These are phyloP conservation scores for Lachancea dasiensis DNA, from an alignment of 805 yeast genomes.

Conservation along the genomic window DNA sequence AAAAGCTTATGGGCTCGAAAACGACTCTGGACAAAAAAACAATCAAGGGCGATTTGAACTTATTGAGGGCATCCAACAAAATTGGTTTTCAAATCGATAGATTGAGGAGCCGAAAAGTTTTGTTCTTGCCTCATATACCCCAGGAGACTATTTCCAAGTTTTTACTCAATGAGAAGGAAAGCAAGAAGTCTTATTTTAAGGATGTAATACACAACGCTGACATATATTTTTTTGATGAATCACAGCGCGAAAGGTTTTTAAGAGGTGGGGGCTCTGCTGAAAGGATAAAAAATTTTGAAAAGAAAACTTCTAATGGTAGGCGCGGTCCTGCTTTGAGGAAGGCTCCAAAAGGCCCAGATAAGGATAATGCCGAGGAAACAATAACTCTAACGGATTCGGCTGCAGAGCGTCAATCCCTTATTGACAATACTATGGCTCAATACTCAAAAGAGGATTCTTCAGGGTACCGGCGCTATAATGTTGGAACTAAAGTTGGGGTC, in stretches of 20 bases:
- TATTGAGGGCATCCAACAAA: constrained; percentile 22
- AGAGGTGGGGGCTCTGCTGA: constrained; percentile 28
- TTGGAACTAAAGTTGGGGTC: constrained; percentile 40
- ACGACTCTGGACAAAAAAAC: constrained; percentile 50
- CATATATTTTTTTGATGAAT: constrained; percentile 31
- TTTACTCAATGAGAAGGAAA: constrained; percentile 25
- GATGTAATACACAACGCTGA: constrained; percentile 30
- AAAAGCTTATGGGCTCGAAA: constrained; percentile 37
- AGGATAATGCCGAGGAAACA: background rate
- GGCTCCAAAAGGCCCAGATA: constrained; percentile 2
- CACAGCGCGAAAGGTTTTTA: constrained; percentile 26
- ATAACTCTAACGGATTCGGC: background rate
- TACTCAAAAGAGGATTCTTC: background rate
- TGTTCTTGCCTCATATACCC: constrained; percentile 21
- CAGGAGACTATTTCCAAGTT: constrained; percentile 18
- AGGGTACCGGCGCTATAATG: constrained; percentile 14
- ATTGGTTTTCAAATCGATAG: constrained; percentile 18
- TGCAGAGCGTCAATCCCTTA: constrained; percentile 1
- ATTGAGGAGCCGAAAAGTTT: constrained; percentile 16
- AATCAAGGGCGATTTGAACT: constrained; percentile 37
- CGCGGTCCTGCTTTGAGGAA: background rate
- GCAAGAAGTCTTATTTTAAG: constrained; percentile 18
- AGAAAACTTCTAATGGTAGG: constrained; percentile 4
- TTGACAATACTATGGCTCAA: constrained; percentile 3
- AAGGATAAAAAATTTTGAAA: constrained; percentile 28